Percentiles rank a stretch among this genome's conserved stretches.
phyloP scores from a whole-genome alignment of 2,329 filamentous ascomycete species.

The Colletotrichum ledebouriae region DNA sequence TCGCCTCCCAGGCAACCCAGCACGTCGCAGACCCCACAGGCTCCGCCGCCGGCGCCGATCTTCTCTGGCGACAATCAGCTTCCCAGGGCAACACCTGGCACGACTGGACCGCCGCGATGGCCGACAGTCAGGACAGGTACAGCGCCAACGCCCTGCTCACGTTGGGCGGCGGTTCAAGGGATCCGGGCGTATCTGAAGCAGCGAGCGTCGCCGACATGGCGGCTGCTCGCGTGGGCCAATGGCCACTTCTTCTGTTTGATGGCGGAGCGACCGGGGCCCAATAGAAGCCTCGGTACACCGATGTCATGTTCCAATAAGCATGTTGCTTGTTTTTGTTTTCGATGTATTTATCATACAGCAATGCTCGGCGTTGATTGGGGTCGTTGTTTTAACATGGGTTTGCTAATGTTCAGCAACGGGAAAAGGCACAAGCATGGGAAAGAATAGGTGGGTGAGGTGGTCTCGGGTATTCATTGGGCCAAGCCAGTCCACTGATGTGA shows the following conservation, averaged over 20 bases:
- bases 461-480: constrained; percentile 3
- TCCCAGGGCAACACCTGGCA: constrained; percentile 63
- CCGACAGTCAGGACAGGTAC: constrained; percentile 63
- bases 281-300: background rate
- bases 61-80: constrained; percentile 50
- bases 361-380: constrained; percentile 21
- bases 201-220: constrained; percentile 38
- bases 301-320: background rate
- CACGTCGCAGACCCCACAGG: constrained; percentile 47
- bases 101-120: constrained; percentile 67
- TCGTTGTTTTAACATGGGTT: background rate
- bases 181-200: constrained; percentile 35
- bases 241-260: constrained; percentile 39
- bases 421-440: constrained; percentile 8
- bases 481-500: constrained; percentile 10
- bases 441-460: constrained; percentile 14
- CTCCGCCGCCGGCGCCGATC: constrained; percentile 46
- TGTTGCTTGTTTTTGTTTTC: constrained; percentile 3
- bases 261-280: constrained; percentile 20
- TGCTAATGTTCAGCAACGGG: constrained; percentile 8
- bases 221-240: constrained; percentile 33
- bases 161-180: constrained; percentile 52
- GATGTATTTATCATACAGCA: constrained; percentile 10
- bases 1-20: constrained; percentile 56
- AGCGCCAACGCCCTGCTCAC: constrained; percentile 64